Evolutionary conservation across 225 moss, liverwort and hornwort genomes (phyloP).

Genomic region (Lunularia cruciata): DNA sequence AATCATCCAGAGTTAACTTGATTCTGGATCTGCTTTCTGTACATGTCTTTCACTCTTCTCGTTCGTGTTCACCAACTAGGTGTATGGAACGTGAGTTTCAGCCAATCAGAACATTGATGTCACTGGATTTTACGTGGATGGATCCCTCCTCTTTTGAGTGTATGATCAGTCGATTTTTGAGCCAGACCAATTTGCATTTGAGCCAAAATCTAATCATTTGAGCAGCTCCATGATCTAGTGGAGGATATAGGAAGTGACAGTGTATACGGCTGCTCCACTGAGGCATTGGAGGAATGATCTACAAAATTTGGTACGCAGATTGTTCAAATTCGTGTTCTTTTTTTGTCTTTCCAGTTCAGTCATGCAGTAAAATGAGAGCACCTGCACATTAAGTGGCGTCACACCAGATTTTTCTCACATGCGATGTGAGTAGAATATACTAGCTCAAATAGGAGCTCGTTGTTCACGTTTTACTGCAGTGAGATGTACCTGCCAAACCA

Average conservation of each 20-base stretch:
- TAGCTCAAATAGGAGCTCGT: no score
- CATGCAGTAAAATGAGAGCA: no score
- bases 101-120: background rate
- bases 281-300: conserved; percentile 1
- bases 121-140: background rate
- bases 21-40: background rate
- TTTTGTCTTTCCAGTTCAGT: no score
- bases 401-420: background rate
- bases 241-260: background rate
- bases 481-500: no score
- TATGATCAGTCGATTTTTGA: conserved; percentile 3
- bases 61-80: no score
- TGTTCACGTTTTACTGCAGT: no score
- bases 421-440: no score
- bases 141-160: background rate
- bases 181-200: background rate
- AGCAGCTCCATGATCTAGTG: background rate
- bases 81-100: background rate
- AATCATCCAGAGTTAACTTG: background rate
- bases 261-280: background rate
- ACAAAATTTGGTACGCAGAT: background rate
- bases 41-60: no score
- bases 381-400: no score
- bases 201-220: background rate
- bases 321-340: background rate